These are phyloP conservation scores for Backusella circina DNA, from an alignment of 192 early-diverging fungal species.

Conservation along the genomic window DNA sequence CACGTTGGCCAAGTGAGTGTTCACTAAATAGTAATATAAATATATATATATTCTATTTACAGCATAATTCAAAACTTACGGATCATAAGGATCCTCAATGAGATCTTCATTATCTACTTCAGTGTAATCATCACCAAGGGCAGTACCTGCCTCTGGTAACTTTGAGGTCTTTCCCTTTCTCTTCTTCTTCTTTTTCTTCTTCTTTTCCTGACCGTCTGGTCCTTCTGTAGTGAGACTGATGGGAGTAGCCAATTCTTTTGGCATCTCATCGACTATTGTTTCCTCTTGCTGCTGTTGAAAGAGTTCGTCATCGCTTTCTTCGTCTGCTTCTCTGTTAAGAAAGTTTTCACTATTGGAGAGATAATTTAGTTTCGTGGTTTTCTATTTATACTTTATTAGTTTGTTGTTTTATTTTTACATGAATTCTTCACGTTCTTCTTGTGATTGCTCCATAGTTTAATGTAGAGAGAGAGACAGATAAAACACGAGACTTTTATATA, in stretches of 20 bases:
- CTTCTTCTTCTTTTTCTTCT: constrained; percentile 45
- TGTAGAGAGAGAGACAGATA: neutral
- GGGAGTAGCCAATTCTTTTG: neutral
- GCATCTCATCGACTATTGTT: neutral
- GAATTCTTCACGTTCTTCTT: neutral
- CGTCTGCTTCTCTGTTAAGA: neutral
- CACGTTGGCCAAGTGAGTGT: constrained; percentile 38
- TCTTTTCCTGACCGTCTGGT: constrained; percentile 29
- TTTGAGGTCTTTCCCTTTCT: constrained; percentile 42
- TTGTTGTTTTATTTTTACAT: neutral
- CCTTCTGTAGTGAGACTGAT: neutral
- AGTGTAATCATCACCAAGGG: constrained; percentile 20
- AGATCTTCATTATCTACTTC: constrained; percentile 30
- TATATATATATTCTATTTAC: neutral
- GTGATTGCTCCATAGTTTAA: neutral
- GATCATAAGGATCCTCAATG: constrained; percentile 40
- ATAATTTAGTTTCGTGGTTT: too few relatives aligned
- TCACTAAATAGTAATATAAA: constrained; percentile 25
- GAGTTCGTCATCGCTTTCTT: neutral
- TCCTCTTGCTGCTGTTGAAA: neutral
- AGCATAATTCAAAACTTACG: constrained; percentile 25
- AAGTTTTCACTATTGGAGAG: neutral
- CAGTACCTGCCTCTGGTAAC: constrained; percentile 30
- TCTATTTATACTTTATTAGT: neutral
- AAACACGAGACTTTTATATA: too few relatives aligned